Evolutionary conservation across 2,329 filamentous ascomycete genomes (phyloP), one percentile per base, ranked within the genome.

Genomic region (Akanthomyces muscarius): DNA sequence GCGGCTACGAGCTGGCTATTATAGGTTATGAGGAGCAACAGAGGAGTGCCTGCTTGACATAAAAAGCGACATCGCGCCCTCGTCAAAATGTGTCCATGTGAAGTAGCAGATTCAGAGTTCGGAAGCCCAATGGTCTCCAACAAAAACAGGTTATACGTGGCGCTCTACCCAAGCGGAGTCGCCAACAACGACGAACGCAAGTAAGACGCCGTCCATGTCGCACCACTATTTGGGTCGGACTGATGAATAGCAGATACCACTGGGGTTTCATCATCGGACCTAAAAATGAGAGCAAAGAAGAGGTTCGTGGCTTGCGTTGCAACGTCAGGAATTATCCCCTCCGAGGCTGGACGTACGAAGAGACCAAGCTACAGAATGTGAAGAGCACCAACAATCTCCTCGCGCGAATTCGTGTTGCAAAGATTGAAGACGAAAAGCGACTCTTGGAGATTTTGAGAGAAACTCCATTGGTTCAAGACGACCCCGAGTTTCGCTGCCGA

Each of bases 81-180:
- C 21, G 21, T 21, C 21, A 1, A 21, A 21, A 21, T 21, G 1
- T 21, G 21, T 1, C 21, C 1, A 21, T 21, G 21, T 21, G 21
- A 1, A 21, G 21, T 21, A 21, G 21, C 21, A 21, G 21, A 21
- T 21, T 21, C 21, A 21, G 21, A 21, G 21, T 21, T 21, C 21
- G 21, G 21, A 21, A 21, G 21, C 30, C 30, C 30, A 5, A 67
- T 69, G 68, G 62, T 52, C 42, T 65, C 47, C 21, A 67, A 71
- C 63, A 72, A 72, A 64, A 69, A 70, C 16, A 68, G 72, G 7
- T 68, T 75, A 14, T 74, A 75, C 55, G 64, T 74, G 58, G 72
- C 71, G 11, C 65, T 75, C 0, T 74, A 73, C 51, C 71, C 69
- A 4, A 71, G 69, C 50, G 69, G 69, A 16, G 63, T 68, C 16